Percentiles rank a stretch among this genome's conserved stretches.
These are phyloP conservation scores for Tripidium arundinaceum DNA, from an alignment of 202 grass and related monocot genomes.

Conservation along the genomic window DNA sequence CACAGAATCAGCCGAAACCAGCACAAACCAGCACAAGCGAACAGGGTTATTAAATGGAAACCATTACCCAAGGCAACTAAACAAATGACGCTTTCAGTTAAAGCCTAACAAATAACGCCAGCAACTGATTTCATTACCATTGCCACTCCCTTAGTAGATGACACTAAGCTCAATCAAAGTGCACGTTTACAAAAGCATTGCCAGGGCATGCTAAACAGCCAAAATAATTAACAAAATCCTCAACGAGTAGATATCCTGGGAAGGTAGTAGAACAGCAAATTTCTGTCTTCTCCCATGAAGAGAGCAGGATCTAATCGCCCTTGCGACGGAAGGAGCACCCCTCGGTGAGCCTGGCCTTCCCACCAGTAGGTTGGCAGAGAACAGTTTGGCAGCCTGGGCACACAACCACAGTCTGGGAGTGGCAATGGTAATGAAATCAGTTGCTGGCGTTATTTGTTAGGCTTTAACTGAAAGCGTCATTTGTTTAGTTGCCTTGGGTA, in stretches of 20 bases:
- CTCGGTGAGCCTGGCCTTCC: slow-evolving; percentile 52
- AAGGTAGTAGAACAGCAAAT: not conserved
- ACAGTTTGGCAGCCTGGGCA: slow-evolving; percentile 49
- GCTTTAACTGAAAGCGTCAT: too few species aligned
- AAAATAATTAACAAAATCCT: slow-evolving; percentile 32
- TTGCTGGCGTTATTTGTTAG: too few species aligned
- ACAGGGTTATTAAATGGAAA: too few species aligned
- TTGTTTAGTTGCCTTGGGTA: too few species aligned
- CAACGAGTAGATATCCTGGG: not conserved
- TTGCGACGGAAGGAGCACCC: slow-evolving; percentile 63
- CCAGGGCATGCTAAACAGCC: not conserved
- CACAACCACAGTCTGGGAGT: slow-evolving; percentile 60
- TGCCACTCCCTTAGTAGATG: not conserved
- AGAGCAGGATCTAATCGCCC: slow-evolving; percentile 21
- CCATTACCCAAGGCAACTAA: too few species aligned
- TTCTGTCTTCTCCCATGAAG: not conserved
- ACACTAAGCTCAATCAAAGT: not conserved
- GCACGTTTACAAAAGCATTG: not conserved
- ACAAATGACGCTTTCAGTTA: not conserved
- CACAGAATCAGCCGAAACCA: too few species aligned
- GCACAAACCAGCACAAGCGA: too few species aligned
- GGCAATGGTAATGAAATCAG: too few species aligned
- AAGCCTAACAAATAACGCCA: not conserved
- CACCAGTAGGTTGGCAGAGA: slow-evolving; percentile 57
- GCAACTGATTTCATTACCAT: not conserved